Conservation (phyloP, 169 alveolate species). For the Plasmodium fragile region DNA sequence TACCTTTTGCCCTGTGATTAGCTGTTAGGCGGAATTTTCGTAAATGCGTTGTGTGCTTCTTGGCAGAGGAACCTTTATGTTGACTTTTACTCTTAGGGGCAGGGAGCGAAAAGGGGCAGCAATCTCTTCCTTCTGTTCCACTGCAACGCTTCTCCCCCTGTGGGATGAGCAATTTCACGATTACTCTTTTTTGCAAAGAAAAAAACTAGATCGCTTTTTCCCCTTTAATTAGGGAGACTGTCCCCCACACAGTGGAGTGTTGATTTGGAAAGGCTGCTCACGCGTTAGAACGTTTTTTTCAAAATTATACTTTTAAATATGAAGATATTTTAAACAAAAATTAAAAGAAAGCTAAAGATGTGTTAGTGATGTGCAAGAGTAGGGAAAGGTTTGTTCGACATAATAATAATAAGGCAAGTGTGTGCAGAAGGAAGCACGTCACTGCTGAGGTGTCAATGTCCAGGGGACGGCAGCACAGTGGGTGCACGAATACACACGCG, state of each 20-base stretch:
- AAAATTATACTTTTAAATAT: background rate
- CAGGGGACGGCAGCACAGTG: background rate
- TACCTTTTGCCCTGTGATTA: background rate
- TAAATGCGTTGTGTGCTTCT: background rate
- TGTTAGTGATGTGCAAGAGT: background rate
- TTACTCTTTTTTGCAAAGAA: background rate
- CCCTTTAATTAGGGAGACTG: slow-evolving; percentile 16
- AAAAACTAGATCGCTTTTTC: background rate
- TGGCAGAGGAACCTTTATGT: background rate
- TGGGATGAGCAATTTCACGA: background rate
- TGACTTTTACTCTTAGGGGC: background rate
- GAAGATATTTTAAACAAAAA: slow-evolving; percentile 22
- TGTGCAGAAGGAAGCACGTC: background rate
- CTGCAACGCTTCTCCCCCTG: background rate
- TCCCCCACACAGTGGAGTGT: background rate
- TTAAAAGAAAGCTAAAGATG: slow-evolving; percentile 20
- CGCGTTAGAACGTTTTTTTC: background rate
- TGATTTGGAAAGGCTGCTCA: background rate
- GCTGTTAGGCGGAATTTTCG: background rate
- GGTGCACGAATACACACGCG: background rate
- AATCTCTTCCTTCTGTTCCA: background rate
- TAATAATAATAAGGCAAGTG: background rate
- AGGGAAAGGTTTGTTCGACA: background rate
- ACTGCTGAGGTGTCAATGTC: background rate
- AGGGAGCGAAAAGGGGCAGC: background rate